Evolutionary conservation across 1,284 basidiomycete species (phyloP), one percentile per base, ranked within the genome.

Genomic region (Cystobasidium slooffiae): DNA sequence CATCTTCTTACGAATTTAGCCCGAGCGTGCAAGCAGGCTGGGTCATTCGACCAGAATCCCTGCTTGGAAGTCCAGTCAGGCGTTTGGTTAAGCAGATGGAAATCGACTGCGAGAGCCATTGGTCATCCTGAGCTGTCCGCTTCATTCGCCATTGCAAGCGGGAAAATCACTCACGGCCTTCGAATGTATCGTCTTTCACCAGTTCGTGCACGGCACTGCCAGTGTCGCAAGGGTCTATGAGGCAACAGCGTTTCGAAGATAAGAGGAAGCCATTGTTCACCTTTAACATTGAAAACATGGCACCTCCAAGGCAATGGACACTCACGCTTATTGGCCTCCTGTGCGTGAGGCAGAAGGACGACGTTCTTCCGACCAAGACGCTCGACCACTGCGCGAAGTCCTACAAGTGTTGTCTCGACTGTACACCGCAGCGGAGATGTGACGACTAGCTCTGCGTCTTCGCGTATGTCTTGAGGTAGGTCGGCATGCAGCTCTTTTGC

Each of bases 1-100:
- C 68, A 72, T 22, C 68, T 44, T 2, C 68, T 58, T n/a, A 72
- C 68, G 31, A 52, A 72, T 37, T 72, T 72, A 31, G 59, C 68
- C 5, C 68, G 58, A 43, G 68, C 68, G 3, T 31, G 59, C 44
- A 72, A 18, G 41, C 68, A 72, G 5, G 58, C 58, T 18, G 59
- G 58, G 44, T 72, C 68, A 3, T 43, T 53, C 4, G 68, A 62
- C 47, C 58, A 72, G 68, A 72, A 72, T 31, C 68, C 68, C 37
- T 65, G 47, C 22, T 53, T 63, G 5, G 62, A 52, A 5, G 31
- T 41, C 69, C 68, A 69, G 3, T 63, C 58, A 6, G 59, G 61
- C 22, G 16, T 37, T 53, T 53, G 20, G 10, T 20, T 22, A 16
- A 72, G 58, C 4, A 10, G 20, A 22, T 18, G 43, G 58, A 72